A percentile compares a stretch with the other conserved stretches of the same genome.
Evolutionary conservation across 2,329 filamentous ascomycete genomes (phyloP).

Genomic region (Fusarium compactum): DNA sequence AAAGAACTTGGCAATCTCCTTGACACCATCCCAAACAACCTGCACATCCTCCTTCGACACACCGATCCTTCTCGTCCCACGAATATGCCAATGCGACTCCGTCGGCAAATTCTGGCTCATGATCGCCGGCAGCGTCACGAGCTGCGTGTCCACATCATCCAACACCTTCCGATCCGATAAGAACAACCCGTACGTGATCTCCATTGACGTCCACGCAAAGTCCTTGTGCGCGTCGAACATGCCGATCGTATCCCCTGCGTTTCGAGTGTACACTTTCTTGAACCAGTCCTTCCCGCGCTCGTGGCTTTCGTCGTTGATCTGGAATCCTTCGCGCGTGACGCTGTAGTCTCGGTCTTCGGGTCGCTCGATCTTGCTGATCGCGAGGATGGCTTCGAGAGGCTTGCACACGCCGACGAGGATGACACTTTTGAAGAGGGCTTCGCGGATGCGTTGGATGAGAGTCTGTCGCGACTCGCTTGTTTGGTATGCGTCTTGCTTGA

Average conservation of each 20-base stretch:
- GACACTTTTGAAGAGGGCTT: conserved; percentile 70
- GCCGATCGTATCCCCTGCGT: conserved; percentile 53
- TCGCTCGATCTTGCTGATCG: conserved; percentile 63
- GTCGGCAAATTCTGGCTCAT: conserved; percentile 68
- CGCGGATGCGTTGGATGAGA: conserved; percentile 65
- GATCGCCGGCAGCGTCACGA: conserved; percentile 66
- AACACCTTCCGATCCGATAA: conserved; percentile 67
- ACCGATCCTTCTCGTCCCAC: conserved; percentile 46
- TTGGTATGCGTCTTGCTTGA: conserved; percentile 54
- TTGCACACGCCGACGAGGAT: conserved; percentile 72
- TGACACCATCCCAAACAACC: conserved; percentile 44
- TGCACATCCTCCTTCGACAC: conserved; percentile 47
- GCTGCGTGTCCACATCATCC: conserved; percentile 65
- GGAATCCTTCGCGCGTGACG: conserved; percentile 67
- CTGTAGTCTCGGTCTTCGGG: conserved; percentile 69
- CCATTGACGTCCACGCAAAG: conserved; percentile 62
- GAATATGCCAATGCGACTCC: conserved; percentile 67
- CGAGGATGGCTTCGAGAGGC: conserved; percentile 69
- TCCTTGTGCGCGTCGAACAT: conserved; percentile 55
- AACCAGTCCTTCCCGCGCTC: conserved; percentile 68
- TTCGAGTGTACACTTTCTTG: conserved; percentile 66
- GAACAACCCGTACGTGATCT: conserved; percentile 70
- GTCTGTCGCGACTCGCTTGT: conserved; percentile 58
- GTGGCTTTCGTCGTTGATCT: conserved; percentile 66
- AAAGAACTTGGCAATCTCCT: conserved; percentile 45